Conservation (phyloP, 2,329 filamentous ascomycete genomes). For the Huntiella bhutanensis region DNA sequence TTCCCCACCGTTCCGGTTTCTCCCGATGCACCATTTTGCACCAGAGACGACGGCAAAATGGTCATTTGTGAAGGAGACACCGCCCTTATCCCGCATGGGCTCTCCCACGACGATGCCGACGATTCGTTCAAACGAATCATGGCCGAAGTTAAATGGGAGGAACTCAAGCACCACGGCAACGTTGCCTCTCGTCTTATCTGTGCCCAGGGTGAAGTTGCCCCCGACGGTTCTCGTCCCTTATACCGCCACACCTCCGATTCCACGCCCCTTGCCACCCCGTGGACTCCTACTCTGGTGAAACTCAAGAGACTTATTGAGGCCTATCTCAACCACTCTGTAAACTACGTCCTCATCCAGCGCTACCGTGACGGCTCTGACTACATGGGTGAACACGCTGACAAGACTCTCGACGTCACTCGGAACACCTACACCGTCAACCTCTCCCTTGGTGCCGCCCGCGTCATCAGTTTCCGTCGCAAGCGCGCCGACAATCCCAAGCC, state of each 20-base stretch:
- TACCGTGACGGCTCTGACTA: conserved; percentile 81
- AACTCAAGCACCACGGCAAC: conserved; percentile 81
- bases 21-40: too few species aligned
- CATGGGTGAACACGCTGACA: conserved; percentile 94
- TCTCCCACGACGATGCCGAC: conserved; percentile 36
- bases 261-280: conserved; percentile 56
- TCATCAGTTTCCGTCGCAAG: conserved; percentile 78
- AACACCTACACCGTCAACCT: conserved; percentile 79
- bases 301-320: conserved; percentile 53
- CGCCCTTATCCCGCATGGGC: conserved; percentile 48
- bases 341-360: conserved; percentile 82
- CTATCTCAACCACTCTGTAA: conserved; percentile 59
- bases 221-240: conserved; percentile 62
- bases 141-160: conserved; percentile 67
- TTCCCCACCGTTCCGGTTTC: too few species aligned
- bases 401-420: conserved; percentile 74
- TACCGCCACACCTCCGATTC: conserved; percentile 91
- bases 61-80: conserved; percentile 66
- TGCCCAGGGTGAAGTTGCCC: conserved; percentile 55
- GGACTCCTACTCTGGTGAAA: conserved; percentile 51
- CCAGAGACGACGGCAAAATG: too few species aligned
- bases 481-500: conserved; percentile 25
- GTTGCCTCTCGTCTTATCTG: conserved; percentile 82
- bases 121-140: conserved; percentile 51
- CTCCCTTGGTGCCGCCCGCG: conserved; percentile 78